Evolutionary conservation across 148 eudicot species (phyloP).

Genomic region (Rhododendron ferrugineum): DNA sequence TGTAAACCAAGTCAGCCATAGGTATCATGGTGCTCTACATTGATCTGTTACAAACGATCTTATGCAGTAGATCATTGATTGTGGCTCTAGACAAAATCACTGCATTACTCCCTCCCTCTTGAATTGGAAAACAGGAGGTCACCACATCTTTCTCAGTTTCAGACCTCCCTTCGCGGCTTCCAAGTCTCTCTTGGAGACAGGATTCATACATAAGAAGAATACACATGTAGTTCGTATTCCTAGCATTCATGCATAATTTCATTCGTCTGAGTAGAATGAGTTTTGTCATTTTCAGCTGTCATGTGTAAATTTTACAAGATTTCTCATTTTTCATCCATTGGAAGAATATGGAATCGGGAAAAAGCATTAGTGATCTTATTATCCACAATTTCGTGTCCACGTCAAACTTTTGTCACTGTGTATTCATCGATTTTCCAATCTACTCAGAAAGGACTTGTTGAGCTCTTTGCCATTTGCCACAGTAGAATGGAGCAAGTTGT

Average conservation of each 20-base stretch:
- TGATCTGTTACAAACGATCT: background rate
- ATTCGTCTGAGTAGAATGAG: background rate
- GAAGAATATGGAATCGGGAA: background rate
- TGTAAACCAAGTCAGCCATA: background rate
- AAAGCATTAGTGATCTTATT: background rate
- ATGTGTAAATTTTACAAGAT: background rate
- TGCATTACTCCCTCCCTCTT: background rate
- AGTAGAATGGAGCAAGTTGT: constrained; percentile 72
- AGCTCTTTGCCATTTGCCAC: constrained; percentile 63
- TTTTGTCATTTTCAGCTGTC: background rate
- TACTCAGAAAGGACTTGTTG: constrained; percentile 61
- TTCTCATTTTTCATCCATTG: background rate
- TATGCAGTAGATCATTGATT: background rate
- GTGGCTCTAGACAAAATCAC: background rate
- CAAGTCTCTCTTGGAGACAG: background rate
- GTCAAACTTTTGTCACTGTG: background rate
- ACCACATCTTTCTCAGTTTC: background rate
- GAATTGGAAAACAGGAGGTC: background rate
- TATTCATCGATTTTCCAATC: background rate
- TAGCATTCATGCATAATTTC: background rate
- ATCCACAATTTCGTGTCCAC: background rate
- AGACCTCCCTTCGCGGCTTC: background rate
- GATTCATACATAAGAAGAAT: background rate
- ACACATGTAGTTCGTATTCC: background rate
- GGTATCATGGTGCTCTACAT: background rate